A percentile compares a stretch with the other conserved stretches of the same genome.
These are phyloP conservation scores for Agrocybe pediades DNA, from an alignment of 768 basidiomycete genomes.

Conservation along the genomic window DNA sequence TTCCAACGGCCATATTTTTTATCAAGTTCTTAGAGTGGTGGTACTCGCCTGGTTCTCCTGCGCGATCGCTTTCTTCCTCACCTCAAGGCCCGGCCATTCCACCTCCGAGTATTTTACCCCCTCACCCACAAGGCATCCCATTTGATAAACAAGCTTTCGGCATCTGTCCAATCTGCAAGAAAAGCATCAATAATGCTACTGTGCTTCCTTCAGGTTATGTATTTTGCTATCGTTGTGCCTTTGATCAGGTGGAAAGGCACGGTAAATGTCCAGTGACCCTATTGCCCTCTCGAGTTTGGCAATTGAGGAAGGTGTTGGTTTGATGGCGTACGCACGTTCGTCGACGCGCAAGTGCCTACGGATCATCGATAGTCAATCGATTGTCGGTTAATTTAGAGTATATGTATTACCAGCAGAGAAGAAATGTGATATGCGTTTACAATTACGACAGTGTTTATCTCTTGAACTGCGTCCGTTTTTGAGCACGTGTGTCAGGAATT, in stretches of 20 bases:
- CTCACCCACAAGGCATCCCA: slow-evolving; percentile 72
- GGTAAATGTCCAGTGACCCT: slow-evolving; percentile 89
- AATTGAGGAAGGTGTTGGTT: slow-evolving; percentile 84
- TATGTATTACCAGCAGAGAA: slow-evolving; percentile 10
- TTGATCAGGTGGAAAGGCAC: slow-evolving; percentile 76
- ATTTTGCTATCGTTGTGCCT: slow-evolving; percentile 91
- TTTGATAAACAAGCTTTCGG: slow-evolving; percentile 72
- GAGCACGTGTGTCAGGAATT: slow-evolving; percentile 26
- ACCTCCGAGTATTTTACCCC: slow-evolving; percentile 74
- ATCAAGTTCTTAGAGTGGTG: slow-evolving; percentile 99
- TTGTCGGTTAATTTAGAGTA: slow-evolving; percentile 17
- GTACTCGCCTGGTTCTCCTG: slow-evolving; percentile 93
- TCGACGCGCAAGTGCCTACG: slow-evolving; percentile 19
- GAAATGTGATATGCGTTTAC: slow-evolving; percentile 4
- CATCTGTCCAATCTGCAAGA: slow-evolving; percentile 80
- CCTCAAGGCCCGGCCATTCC: slow-evolving; percentile 70
- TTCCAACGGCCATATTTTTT: slow-evolving; percentile 91
- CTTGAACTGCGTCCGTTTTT: slow-evolving; percentile 12
- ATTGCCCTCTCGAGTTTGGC: slow-evolving; percentile 72
- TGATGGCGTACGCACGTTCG: slow-evolving; percentile 50
- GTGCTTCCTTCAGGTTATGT: slow-evolving; percentile 92
- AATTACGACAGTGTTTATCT: no score
- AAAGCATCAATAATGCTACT: slow-evolving; percentile 80
- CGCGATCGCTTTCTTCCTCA: slow-evolving; percentile 66
- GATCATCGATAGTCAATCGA: slow-evolving; percentile 21